phyloP scores from a whole-genome alignment of 2,329 filamentous ascomycete genomes.

The Zasmidium angulare region DNA sequence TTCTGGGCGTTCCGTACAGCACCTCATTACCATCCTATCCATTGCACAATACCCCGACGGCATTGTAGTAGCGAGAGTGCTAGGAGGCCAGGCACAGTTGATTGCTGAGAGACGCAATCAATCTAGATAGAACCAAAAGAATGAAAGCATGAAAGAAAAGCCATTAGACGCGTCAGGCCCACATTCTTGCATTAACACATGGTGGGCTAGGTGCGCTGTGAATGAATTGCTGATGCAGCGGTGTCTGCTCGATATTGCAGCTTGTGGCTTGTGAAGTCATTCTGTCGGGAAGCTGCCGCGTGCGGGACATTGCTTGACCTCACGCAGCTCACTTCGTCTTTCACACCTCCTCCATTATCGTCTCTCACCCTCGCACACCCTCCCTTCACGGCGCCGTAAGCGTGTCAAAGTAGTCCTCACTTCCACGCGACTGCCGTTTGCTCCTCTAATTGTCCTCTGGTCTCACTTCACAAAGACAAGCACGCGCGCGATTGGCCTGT shows the following conservation, averaged over 20 bases:
- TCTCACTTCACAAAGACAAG: constrained; percentile 15
- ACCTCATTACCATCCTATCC: constrained; percentile 16
- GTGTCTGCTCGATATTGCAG: no score
- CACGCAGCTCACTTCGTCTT: neutral
- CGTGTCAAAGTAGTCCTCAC: neutral
- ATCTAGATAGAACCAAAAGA: constrained; percentile 24
- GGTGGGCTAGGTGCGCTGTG: no score
- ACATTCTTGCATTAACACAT: no score
- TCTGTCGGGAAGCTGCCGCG: neutral
- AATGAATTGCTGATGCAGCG: no score
- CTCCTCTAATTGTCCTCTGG: constrained; percentile 2
- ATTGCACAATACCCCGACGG: constrained; percentile 24
- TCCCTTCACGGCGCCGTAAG: constrained; percentile 3
- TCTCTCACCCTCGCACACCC: neutral
- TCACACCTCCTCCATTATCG: neutral
- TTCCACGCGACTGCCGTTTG: constrained; percentile 17
- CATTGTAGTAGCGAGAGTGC: constrained; percentile 19
- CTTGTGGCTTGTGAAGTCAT: neutral
- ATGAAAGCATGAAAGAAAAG: neutral
- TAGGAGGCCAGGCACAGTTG: constrained; percentile 8
- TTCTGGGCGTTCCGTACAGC: constrained; percentile 30
- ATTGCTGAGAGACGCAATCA: constrained; percentile 14
- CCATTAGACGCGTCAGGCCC: no score
- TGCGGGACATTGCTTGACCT: neutral
- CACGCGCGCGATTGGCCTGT: constrained; percentile 19